Base-by-base conservation (phyloP, 2,329 filamentous ascomycete species). In the Aureobasidium sp. region DNA sequence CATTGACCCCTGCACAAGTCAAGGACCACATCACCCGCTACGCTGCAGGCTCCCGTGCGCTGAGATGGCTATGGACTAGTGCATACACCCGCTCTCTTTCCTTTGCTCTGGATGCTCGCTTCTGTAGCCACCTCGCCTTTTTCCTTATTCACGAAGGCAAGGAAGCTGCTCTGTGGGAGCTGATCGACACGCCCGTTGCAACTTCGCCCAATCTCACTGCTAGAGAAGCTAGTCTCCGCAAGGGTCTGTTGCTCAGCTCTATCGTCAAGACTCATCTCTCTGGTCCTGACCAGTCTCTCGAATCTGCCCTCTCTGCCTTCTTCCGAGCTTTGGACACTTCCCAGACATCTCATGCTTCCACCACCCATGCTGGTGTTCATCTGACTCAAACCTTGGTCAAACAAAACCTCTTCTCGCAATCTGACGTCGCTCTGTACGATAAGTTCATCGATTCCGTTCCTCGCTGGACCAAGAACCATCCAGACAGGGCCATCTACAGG, bases 61-160 rank as follows among this genome's bases (percentile, higher is more conserved):
- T 72, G 27, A 58, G 65, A 7, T 74, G 71, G 71, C 64, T 75
- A 0, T 70, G 68, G 65, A 63, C 65, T 20, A 68, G 61, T 49
- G 65, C 63, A 14, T 45, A 61, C 2, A 63, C 68, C 20, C 52
- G 65, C 8, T 62, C 66, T 8, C 63, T 64, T 8, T 62, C 62
- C 9, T 71, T 67, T 37, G 64, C 63, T 1, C 62, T 68, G 15
- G 67, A 69, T 55, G 9, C 62, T 7, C 39, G 27, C 1, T 67
- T 74, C 25, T 45, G 65, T 6, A 52, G 66, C 5, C 52, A 65
- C 5, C 53, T 73, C 22, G 65, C 69, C 12, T 64, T 62, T 15
- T 66, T 70, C 44, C 45, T 72, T 8, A 51, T 72, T 5, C 60
- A 61, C 17, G 72, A 74, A 62, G 67, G 68, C 17, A 63, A 62